A percentile compares a stretch with the other conserved stretches of the same genome.
These are phyloP conservation scores for Clavispora carvajalis DNA, from an alignment of 805 yeast species.

Conservation along the genomic window DNA sequence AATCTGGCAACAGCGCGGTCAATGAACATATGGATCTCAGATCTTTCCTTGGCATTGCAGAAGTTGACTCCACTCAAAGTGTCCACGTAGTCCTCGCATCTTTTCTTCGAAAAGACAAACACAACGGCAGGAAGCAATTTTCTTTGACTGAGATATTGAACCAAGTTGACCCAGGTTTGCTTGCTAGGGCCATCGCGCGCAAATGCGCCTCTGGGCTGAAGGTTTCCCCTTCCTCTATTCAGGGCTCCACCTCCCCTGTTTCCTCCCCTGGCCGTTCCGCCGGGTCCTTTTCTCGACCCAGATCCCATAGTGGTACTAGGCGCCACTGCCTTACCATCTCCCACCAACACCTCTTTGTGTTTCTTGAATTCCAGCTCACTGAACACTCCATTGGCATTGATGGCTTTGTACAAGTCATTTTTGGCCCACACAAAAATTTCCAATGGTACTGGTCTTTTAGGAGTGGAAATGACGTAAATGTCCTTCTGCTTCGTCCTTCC, in stretches of 20 bases:
- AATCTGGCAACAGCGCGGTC: constrained; percentile 84
- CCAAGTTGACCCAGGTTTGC: constrained; percentile 70
- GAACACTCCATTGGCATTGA: constrained; percentile 70
- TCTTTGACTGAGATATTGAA: constrained; percentile 61
- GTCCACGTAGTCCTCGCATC: constrained; percentile 90
- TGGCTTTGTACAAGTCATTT: constrained; percentile 62
- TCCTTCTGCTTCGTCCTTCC: constrained; percentile 96
- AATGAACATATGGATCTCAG: constrained; percentile 89
- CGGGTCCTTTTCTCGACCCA: constrained; percentile 38
- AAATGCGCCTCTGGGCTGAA: constrained; percentile 20
- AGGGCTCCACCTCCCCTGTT: constrained; percentile 22
- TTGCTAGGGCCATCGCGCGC: constrained; percentile 66
- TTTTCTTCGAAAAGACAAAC: constrained; percentile 88
- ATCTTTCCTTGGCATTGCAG: constrained; percentile 77
- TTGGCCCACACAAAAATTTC: constrained; percentile 86
- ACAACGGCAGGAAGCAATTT: constrained; percentile 85
- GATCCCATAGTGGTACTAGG: constrained; percentile 34
- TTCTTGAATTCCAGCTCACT: constrained; percentile 55
- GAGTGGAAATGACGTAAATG: constrained; percentile 92
- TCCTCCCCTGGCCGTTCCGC: constrained; percentile 43
- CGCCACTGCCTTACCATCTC: constrained; percentile 26
- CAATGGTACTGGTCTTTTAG: constrained; percentile 93
- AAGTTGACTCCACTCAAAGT: constrained; percentile 70
- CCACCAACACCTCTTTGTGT: constrained; percentile 51
- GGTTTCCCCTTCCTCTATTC: constrained; percentile 36